Conservation (phyloP, 805 yeast species). For the Helenozyma baotianmanensis region DNA sequence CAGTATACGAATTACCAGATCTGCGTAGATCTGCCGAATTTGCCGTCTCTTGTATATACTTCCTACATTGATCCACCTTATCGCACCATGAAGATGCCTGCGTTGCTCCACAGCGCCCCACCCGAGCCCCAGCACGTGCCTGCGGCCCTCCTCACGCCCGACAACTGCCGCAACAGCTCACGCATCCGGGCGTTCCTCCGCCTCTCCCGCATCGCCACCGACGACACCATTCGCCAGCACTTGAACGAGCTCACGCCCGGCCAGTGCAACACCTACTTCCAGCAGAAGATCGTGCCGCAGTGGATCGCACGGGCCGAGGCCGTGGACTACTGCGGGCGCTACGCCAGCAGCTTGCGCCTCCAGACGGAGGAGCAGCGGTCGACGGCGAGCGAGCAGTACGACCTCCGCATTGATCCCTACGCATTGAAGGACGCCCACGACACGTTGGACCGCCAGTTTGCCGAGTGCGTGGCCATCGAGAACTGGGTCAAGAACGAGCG, state of each 20-base stretch:
- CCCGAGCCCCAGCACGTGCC: constrained; percentile 2
- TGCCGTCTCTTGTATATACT: too few species aligned
- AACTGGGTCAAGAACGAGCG: constrained; percentile 35
- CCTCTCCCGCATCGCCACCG: constrained; percentile 37
- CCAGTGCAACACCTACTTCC: constrained; percentile 27
- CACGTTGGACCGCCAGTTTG: constrained; percentile 18
- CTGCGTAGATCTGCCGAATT: too few species aligned
- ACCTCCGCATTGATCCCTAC: constrained; percentile 37
- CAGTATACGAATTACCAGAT: too few species aligned
- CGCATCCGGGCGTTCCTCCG: constrained; percentile 35
- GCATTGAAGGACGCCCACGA: constrained; percentile 25
- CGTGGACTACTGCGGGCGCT: constrained; percentile 28
- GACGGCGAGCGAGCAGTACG: constrained; percentile 14
- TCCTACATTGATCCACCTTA: too few species aligned
- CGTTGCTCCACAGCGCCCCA: too few species aligned
- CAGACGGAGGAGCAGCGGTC: constrained; percentile 4
- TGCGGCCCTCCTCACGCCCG: constrained; percentile 19
- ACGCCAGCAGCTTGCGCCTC: constrained; percentile 21
- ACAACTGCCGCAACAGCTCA: constrained; percentile 31
- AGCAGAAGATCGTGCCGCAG: constrained; percentile 25
- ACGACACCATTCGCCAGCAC: constrained; percentile 36
- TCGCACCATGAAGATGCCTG: too few species aligned
- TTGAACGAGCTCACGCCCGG: constrained; percentile 24
- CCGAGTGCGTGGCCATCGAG: constrained; percentile 26
- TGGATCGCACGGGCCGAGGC: constrained; percentile 31